Evolutionary conservation across 2,329 filamentous ascomycete genomes (phyloP).

Genomic region (Chrysoporthe deuterocubensis): DNA sequence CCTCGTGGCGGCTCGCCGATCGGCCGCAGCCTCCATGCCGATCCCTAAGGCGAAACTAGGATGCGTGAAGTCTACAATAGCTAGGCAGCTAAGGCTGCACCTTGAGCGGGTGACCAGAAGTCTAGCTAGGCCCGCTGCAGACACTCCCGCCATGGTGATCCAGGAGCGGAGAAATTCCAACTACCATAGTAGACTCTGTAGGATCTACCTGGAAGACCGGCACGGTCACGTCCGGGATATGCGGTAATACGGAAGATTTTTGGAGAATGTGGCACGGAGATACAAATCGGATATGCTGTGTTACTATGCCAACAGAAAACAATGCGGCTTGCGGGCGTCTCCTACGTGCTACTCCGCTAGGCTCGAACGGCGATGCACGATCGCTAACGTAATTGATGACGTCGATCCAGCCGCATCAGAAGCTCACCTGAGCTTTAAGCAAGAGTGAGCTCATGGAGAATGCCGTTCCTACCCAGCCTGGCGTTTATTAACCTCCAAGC

Average conservation of each 20-base stretch:
- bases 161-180: not conserved
- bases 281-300: not conserved
- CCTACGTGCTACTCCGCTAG: constrained; percentile 1
- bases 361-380: constrained; percentile 21
- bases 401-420: constrained; percentile 24
- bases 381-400: constrained; percentile 31
- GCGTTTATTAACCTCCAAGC: constrained; percentile 5
- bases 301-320: not conserved
- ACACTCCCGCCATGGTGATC: not conserved
- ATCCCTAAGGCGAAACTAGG: constrained; percentile 1
- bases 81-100: not conserved
- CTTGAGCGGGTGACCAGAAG: not conserved
- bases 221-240: not conserved
- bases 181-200: no score
- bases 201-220: not conserved
- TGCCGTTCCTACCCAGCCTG: constrained; percentile 1
- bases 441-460: constrained; percentile 9
- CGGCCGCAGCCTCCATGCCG: not conserved
- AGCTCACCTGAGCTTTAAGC: constrained; percentile 25
- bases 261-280: not conserved
- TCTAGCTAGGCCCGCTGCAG: not conserved
- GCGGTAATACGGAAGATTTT: not conserved
- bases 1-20: not conserved
- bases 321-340: constrained; percentile 7
- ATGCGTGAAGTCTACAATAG: not conserved